Conservation (phyloP, 257 asterid species). For the Solanum tarapatanum region DNA sequence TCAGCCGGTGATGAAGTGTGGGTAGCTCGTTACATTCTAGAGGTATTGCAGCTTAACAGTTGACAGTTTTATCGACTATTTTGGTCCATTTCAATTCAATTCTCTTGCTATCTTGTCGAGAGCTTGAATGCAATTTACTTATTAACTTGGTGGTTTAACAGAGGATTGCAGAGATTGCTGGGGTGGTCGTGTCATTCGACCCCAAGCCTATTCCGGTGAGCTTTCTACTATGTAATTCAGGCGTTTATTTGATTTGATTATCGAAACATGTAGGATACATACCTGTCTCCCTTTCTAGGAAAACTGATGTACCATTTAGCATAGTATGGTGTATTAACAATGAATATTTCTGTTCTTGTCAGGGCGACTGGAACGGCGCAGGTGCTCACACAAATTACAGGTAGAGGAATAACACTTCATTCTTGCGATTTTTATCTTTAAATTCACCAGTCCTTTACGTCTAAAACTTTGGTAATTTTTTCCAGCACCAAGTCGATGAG, state of each 20-base stretch:
- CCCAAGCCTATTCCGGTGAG: constrained; percentile 86
- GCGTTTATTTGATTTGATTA: neutral
- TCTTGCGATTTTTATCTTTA: neutral
- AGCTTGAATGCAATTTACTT: neutral
- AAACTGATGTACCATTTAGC: neutral
- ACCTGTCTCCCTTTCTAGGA: neutral
- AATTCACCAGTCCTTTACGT: neutral
- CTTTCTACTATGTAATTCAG: neutral
- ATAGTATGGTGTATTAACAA: neutral
- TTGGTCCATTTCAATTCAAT: neutral
- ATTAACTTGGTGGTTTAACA: constrained; percentile 14
- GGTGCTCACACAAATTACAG: constrained; percentile 96
- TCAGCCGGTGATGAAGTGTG: constrained; percentile 86
- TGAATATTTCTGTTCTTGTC: neutral
- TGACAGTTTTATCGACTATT: neutral
- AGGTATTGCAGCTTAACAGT: constrained; percentile 27
- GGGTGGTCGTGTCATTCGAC: constrained; percentile 72
- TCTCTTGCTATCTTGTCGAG: neutral
- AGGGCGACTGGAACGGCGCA: constrained; percentile 99
- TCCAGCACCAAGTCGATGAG: constrained; percentile 86
- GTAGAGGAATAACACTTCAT: constrained; percentile 11
- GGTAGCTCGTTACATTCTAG: constrained; percentile 90
- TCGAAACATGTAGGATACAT: neutral
- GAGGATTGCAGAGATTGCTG: constrained; percentile 94
- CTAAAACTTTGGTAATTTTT: neutral